Base-by-base conservation (phyloP, 2,329 filamentous ascomycete species). In the Exophiala aquamarina region DNA sequence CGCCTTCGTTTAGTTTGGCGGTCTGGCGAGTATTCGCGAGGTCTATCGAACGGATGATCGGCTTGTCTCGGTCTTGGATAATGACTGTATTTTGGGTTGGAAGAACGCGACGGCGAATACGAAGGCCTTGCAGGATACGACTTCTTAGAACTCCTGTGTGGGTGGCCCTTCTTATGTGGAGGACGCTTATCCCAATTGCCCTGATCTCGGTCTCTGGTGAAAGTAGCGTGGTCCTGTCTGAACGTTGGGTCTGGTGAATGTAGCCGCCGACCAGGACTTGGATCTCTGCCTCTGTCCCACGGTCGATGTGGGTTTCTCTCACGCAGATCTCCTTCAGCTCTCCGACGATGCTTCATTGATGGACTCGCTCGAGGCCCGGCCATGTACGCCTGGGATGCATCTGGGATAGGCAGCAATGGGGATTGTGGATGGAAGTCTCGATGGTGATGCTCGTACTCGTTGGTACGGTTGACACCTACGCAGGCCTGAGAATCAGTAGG, bases 271-370 rank as follows among this genome's bases (percentile, higher is more conserved):
- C 23, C 23, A 26, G 23, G 23, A 26, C 23, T 26, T 11, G 6
- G 23, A 26, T 26, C 23, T 26, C 23, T 26, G 23, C 23, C 23
- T 66, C 63, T 61, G 57, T 58, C 43, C 54, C 63, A 49, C 59
- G 59, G 47, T 35, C 44, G 47, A 38, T 43, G 44, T 39, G 36
- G 46, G 53, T 48, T 38, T 55, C 51, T 58, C 53, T 70, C 64
- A 61, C 63, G 62, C 50, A 59, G 60, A 54, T 72, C 66, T 58
- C 64, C 65, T 62, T 70, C 63, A 61, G 63, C 66, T 66, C 68
- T 73, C 71, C 72, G 72, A 66, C 73, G 65, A 63, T 74, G 68
- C 71, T 67, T 75, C 70, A 74, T 67, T 62, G 68, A 67, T 63
- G 70, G 70, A 67, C 69, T 73, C 66, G 66, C 67, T 66, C 65